phyloP scores from a whole-genome alignment of 202 grass and related monocot genomes.

The Carex arenaria region DNA sequence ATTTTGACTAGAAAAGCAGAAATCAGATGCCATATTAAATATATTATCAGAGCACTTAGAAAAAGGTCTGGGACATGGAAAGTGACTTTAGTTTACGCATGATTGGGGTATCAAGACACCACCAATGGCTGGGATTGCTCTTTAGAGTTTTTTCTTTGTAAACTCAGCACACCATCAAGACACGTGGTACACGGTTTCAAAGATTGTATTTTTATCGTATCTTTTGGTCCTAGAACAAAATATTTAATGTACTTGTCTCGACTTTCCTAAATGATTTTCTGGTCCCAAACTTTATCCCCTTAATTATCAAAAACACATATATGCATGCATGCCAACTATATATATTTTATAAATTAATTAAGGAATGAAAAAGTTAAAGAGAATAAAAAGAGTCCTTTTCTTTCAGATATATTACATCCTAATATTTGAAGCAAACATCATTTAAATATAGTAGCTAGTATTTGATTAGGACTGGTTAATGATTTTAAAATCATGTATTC shows the following conservation, averaged over 20 bases:
- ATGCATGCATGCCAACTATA: background rate
- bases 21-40: background rate
- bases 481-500: background rate
- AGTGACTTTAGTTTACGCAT: conserved; percentile 8
- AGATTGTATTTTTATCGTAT: background rate
- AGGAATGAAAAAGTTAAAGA: background rate
- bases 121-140: background rate
- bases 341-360: background rate
- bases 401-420: background rate
- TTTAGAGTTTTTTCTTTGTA: conserved; percentile 3
- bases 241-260: background rate
- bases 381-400: conserved; percentile 14
- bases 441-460: background rate
- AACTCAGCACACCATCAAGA: background rate
- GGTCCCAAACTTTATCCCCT: background rate
- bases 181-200: conserved; percentile 20
- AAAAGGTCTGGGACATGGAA: background rate
- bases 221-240: background rate
- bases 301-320: background rate
- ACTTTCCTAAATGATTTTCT: background rate
- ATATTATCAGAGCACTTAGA: conserved; percentile 5
- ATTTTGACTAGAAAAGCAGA: background rate
- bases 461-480: too few relatives aligned
- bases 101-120: conserved; percentile 15
- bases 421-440: background rate